Evolutionary conservation across 176 grass and related monocot species (phyloP), one percentile per base, ranked within the genome.

Genomic region (Oropetium thomaeum): DNA sequence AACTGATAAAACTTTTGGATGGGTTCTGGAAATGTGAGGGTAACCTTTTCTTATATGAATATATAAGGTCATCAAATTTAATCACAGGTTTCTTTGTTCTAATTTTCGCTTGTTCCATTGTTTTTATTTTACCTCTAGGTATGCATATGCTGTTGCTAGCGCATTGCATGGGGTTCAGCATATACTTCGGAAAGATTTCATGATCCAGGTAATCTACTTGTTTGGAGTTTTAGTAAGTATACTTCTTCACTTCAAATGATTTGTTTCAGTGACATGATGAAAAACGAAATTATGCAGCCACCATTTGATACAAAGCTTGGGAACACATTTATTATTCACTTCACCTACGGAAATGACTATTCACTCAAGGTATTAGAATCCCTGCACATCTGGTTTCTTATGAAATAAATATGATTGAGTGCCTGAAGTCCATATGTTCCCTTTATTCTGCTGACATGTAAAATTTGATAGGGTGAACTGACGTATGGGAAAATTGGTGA

Each of bases 21-120:
- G 96, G 96, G 96, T 99, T 14, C 70, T 99, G 84, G 96, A 99
- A 89, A 99, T 99, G 96, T 99, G 72, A 72, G 85, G 42, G 67
- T 53, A 68, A 37, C 54, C 8, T 64, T 65, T 65, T 82, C 19
- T 37, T 87, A 20, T 73, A 77, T 34, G 69, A 25, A 73, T 29
- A 14, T 58, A 16, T 59, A 15, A 59, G 57, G 12, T 60, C 27
- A 66, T n/a, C n/a, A n/a, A n/a, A n/a, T 73, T 20, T 58, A 25
- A 38, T 74, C 40, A 45, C 62, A 62, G 82, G 68, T 42, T 77
- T 61, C 11, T 12, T 61, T 67, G 41, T 73, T 62, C 40, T 22
- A 11, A 87, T 60, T 73, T 38, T 33, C 67, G 6, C 5, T 39
- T 31, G 11, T 62, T 63, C 58, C 28, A 43, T 43, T 81, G 7